Evolutionary conservation across 495 filamentous ascomycete genomes (phyloP).

Genomic region (Choiromyces venosus): DNA sequence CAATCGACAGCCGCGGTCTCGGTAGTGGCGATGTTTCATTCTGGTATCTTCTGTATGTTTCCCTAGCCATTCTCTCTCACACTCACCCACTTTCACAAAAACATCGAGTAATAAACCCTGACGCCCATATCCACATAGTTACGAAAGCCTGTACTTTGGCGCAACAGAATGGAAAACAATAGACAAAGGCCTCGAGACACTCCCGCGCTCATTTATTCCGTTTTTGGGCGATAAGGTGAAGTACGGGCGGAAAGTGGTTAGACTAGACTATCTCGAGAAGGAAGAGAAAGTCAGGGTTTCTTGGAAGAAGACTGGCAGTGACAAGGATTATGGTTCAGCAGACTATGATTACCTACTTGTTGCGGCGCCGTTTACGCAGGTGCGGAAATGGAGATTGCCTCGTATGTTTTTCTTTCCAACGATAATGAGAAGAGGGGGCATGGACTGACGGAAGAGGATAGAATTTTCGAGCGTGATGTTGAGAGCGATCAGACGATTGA

Average conservation of each 20-base stretch:
- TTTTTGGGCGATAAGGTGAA: slow-evolving; percentile 52
- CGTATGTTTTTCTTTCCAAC: slow-evolving; percentile 1
- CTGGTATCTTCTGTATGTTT: slow-evolving; percentile 27
- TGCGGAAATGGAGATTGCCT: slow-evolving; percentile 45
- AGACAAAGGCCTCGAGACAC: slow-evolving; percentile 56
- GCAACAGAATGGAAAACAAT: slow-evolving; percentile 60
- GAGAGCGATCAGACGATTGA: slow-evolving; percentile 57
- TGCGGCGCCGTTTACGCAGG: slow-evolving; percentile 54
- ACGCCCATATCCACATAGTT: slow-evolving; percentile 43
- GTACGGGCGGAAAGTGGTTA: slow-evolving; percentile 51
- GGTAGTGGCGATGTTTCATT: slow-evolving; percentile 25
- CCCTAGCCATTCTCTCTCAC: background rate
- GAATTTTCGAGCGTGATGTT: slow-evolving; percentile 50
- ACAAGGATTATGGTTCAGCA: slow-evolving; percentile 47
- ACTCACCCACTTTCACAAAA: no score
- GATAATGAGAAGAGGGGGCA: no score
- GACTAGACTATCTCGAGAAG: slow-evolving; percentile 46
- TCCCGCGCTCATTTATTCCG: slow-evolving; percentile 59
- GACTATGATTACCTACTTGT: slow-evolving; percentile 62
- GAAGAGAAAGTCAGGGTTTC: slow-evolving; percentile 48
- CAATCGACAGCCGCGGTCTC: no score
- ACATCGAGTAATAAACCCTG: no score
- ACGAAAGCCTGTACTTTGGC: slow-evolving; percentile 55
- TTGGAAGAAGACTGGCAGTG: slow-evolving; percentile 47
- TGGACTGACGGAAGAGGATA: background rate